Base-by-base conservation (phyloP, 148 eudicot species). In the Agrostemma githago region DNA sequence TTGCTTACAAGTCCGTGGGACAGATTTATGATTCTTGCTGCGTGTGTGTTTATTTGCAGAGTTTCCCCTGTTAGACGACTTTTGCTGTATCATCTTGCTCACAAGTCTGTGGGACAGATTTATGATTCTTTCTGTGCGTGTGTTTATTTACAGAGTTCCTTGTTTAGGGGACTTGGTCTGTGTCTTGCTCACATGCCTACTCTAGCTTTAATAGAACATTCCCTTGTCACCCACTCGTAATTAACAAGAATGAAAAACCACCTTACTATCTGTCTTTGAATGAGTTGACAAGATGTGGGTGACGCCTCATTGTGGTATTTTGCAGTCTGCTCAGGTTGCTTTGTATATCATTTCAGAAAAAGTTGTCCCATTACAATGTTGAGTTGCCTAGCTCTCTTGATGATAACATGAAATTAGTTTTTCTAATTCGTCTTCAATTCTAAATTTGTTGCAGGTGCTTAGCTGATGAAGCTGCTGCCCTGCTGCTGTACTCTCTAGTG, bases 401-500 rank as follows among this genome's bases (percentile, higher is more conserved):
- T 5, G 12, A n/a, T 53, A 53, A 34, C 37, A 59, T 70, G 72
- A 69, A 51, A 48, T 20, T 37, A 51, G 43, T 70, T 17, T 12
- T 42, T 70, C 58, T 37, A n/a, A 15, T 66, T 63, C 53, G 15
- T 62, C 44, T 39, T 53, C 8, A 56, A 64, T 42, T 48, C 41
- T 71, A 44, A 57, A 44, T 8, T 19, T 61, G 16, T 74, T 71
- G 60, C 88, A 94, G 98, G 88, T 84, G 79, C 85, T 83, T 94
- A 82, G 84, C 87, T 72, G 88, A 94, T 82, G 98, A 94, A 74
- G 80, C 88, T 62, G 79, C 97, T 48, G 88, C 86, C 70, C 78
- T 94, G 71, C 79, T 94, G 68, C 96, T 94, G 56, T 94, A 94
- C 77, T 84, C 97, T 38, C 74, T 94, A 82, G 88, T 90, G 85